Conservation (phyloP, 768 basidiomycete genomes). For the Rhizopogon rudus region DNA sequence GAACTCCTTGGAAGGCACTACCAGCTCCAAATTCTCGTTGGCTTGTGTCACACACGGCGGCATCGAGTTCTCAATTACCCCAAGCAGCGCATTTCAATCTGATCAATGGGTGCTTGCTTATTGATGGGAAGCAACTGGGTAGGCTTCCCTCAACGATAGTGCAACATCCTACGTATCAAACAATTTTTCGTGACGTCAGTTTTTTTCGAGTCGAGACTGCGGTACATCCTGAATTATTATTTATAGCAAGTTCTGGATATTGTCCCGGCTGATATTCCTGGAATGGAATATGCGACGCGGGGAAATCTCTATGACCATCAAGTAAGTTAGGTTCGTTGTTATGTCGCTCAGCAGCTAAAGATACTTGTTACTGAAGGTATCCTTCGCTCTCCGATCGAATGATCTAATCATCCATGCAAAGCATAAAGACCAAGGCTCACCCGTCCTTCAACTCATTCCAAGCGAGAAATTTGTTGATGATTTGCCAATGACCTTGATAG, state of each 20-base stretch:
- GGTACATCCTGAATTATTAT: background rate
- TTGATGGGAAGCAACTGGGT: conserved; percentile 21
- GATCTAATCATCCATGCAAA: conserved; percentile 17
- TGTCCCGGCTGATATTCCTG: conserved; percentile 18
- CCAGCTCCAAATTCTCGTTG: conserved; percentile 14
- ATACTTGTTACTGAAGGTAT: conserved; percentile 12
- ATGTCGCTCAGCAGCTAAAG: background rate
- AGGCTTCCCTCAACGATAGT: conserved; percentile 16
- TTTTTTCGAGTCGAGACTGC: background rate
- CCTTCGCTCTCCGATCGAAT: conserved; percentile 14
- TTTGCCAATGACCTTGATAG: conserved; percentile 19
- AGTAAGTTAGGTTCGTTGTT: conserved; percentile 6
- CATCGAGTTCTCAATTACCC: conserved; percentile 4
- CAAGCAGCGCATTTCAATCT: conserved; percentile 19
- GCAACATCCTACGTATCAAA: conserved; percentile 14
- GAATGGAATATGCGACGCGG: conserved; percentile 22
- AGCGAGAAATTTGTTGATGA: conserved; percentile 16
- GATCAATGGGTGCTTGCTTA: conserved; percentile 21
- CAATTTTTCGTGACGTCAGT: conserved; percentile 18
- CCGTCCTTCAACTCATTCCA: conserved; percentile 20
- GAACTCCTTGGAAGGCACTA: conserved; percentile 15
- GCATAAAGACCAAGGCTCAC: background rate
- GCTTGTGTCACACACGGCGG: conserved; percentile 15
- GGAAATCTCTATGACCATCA: conserved; percentile 11
- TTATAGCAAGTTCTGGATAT: conserved; percentile 17